phyloP scores from a whole-genome alignment of 2,329 filamentous ascomycete genomes.

The Botrytis medusae region DNA sequence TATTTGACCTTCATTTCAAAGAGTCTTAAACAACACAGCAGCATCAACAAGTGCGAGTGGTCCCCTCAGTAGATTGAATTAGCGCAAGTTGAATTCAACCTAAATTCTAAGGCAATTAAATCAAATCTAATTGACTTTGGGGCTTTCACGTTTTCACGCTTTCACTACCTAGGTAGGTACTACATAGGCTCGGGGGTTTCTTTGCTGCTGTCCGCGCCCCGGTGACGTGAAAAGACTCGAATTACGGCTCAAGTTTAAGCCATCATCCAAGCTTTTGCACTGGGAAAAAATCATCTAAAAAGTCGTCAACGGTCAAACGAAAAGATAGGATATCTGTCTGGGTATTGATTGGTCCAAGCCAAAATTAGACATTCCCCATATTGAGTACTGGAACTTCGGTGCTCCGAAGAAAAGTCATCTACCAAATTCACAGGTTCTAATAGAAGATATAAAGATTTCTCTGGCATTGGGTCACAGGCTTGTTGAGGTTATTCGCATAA shows the following conservation, averaged over 20 bases:
- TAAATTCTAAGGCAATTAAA: not conserved
- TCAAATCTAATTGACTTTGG: not conserved
- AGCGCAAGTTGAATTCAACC: not conserved
- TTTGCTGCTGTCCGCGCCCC: not conserved
- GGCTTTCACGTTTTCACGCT: not conserved
- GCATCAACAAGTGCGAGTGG: slow-evolving; percentile 14
- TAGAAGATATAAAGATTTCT: not conserved
- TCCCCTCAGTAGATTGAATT: slow-evolving; percentile 10
- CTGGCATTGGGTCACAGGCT: not conserved
- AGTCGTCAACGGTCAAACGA: not conserved
- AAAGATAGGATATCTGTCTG: not conserved
- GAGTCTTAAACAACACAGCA: slow-evolving; percentile 17
- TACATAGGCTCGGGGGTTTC: not conserved
- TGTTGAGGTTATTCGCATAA: slow-evolving; percentile 4
- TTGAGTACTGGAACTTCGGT: not conserved
- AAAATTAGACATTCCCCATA: not conserved
- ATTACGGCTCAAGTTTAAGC: not conserved
- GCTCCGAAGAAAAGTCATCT: not conserved
- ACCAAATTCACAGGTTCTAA: not conserved
- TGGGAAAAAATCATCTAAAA: not conserved
- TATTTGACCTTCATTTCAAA: slow-evolving; percentile 12
- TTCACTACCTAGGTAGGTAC: not conserved
- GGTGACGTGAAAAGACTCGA: slow-evolving; percentile 10
- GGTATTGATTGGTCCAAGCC: slow-evolving; percentile 9
- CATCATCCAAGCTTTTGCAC: not conserved